These are phyloP conservation scores for Leccinum solheimii DNA, from an alignment of 1,284 basidiomycete genomes.

Conservation along the genomic window DNA sequence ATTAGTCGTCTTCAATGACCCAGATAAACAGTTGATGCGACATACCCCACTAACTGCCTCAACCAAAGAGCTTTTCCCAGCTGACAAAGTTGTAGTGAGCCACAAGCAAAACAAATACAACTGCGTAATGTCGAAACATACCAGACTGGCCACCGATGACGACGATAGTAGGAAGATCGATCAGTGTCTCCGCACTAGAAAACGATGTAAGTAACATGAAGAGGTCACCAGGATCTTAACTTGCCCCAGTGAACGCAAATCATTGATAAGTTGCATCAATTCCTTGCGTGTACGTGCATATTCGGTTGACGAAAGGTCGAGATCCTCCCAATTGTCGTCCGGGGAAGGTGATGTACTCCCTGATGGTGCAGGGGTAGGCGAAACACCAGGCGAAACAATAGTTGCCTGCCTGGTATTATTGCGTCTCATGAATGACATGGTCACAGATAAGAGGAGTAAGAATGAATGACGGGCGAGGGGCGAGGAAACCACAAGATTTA, in stretches of 20 bases:
- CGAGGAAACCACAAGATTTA: background rate
- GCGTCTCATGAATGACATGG: constrained; percentile 12
- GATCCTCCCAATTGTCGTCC: constrained; percentile 14
- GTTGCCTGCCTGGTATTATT: background rate
- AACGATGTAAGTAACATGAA: background rate
- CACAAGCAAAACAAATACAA: background rate
- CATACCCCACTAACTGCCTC: constrained; percentile 59
- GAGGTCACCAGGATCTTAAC: constrained; percentile 5
- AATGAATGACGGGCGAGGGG: background rate
- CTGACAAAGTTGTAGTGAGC: constrained; percentile 30
- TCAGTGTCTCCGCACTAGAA: constrained; percentile 40
- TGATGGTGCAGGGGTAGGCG: background rate
- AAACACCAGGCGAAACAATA: background rate
- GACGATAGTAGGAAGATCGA: constrained; percentile 52
- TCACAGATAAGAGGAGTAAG: background rate
- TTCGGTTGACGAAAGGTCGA: constrained; percentile 34
- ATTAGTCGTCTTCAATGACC: background rate
- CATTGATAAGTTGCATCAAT: constrained; percentile 47
- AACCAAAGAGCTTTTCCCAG: constrained; percentile 61
- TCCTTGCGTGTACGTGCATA: constrained; percentile 49
- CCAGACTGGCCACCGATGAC: constrained; percentile 66
- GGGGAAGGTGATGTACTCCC: constrained; percentile 4
- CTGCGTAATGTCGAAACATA: constrained; percentile 24
- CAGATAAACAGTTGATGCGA: background rate
- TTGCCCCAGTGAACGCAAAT: constrained; percentile 47